Evolutionary conservation across 2,329 filamentous ascomycete species (phyloP).

Genomic region (Hortaea sp.): DNA sequence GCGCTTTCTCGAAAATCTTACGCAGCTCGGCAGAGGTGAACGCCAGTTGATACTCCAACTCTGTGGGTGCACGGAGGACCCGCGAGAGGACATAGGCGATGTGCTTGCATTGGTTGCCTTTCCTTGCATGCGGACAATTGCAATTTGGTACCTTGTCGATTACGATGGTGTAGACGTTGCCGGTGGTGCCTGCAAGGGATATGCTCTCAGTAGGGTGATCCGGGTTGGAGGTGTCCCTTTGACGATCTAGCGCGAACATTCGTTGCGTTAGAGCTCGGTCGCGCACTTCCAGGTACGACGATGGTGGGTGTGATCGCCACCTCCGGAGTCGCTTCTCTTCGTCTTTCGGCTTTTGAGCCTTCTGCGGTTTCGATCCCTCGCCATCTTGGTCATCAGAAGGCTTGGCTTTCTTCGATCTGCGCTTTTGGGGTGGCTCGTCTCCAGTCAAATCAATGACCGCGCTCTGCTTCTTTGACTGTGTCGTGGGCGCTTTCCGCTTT

Average conservation of each 20-base stretch:
- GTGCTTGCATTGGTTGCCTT: slow-evolving; percentile 51
- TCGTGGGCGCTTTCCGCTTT: slow-evolving; percentile 6
- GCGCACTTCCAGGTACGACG: slow-evolving; percentile 12
- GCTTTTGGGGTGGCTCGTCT: slow-evolving; percentile 7
- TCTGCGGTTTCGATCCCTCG: slow-evolving; percentile 3
- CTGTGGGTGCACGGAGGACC: slow-evolving; percentile 45
- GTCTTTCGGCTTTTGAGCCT: slow-evolving; percentile 8
- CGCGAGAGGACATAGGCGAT: slow-evolving; percentile 50
- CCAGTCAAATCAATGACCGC: slow-evolving; percentile 6
- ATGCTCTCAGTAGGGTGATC: slow-evolving; percentile 43
- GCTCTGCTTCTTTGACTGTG: neutral
- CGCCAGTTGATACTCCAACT: slow-evolving; percentile 51
- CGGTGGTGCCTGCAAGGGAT: slow-evolving; percentile 49
- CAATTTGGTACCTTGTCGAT: slow-evolving; percentile 41
- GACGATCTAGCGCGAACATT: slow-evolving; percentile 48
- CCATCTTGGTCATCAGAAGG: slow-evolving; percentile 1
- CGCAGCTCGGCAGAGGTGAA: slow-evolving; percentile 49
- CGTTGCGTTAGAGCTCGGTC: slow-evolving; percentile 21
- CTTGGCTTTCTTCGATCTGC: neutral
- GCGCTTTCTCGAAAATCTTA: slow-evolving; percentile 45
- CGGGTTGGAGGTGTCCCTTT: slow-evolving; percentile 32
- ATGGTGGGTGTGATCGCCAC: slow-evolving; percentile 8
- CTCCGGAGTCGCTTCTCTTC: slow-evolving; percentile 16
- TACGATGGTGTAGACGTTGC: slow-evolving; percentile 50
- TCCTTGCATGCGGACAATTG: slow-evolving; percentile 27